Percentiles rank a stretch among this genome's conserved stretches.
Evolutionary conservation across 306 rosid genomes (phyloP).

Genomic region (Astragalus glycyphyllos): DNA sequence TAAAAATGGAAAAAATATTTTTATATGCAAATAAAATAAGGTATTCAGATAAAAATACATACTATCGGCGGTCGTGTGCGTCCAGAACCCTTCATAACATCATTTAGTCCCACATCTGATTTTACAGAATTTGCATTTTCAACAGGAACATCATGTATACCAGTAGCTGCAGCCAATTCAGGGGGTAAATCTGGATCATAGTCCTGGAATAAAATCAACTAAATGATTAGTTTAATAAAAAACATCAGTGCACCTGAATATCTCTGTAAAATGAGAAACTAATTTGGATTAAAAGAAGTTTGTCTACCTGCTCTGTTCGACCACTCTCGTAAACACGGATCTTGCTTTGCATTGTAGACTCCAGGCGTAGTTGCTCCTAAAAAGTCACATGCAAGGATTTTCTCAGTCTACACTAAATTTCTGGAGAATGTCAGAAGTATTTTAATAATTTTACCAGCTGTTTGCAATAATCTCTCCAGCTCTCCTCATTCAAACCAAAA

Average conservation of each 20-base stretch:
- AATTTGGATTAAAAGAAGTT: constrained; percentile 37
- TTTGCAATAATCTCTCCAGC: constrained; percentile 97
- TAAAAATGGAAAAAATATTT: neutral
- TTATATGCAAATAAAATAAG: neutral
- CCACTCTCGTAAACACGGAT: constrained; percentile 98
- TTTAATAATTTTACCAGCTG: constrained; percentile 75
- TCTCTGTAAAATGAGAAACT: constrained; percentile 12
- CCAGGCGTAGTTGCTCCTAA: constrained; percentile 96
- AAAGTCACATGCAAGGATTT: constrained; percentile 34
- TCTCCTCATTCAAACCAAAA: constrained; percentile 90
- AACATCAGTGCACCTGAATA: neutral
- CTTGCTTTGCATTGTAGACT: constrained; percentile 99
- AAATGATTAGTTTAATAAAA: constrained; percentile 21
- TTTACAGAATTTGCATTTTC: constrained; percentile 66
- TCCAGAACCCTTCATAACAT: constrained; percentile 66
- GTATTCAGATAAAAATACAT: constrained; percentile 43
- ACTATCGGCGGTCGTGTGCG: constrained; percentile 84
- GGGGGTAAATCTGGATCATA: constrained; percentile 99
- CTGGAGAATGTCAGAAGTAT: constrained; percentile 1
- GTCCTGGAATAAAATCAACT: constrained; percentile 60
- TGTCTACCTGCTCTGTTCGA: constrained; percentile 84
- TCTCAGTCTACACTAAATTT: constrained; percentile 41
- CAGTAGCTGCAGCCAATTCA: constrained; percentile 95
- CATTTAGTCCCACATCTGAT: constrained; percentile 67
- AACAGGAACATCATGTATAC: constrained; percentile 65